Percentiles rank a stretch among this genome's conserved stretches.
Conservation (phyloP, 202 grass and related monocot species). For the Panicum hallii region DNA sequence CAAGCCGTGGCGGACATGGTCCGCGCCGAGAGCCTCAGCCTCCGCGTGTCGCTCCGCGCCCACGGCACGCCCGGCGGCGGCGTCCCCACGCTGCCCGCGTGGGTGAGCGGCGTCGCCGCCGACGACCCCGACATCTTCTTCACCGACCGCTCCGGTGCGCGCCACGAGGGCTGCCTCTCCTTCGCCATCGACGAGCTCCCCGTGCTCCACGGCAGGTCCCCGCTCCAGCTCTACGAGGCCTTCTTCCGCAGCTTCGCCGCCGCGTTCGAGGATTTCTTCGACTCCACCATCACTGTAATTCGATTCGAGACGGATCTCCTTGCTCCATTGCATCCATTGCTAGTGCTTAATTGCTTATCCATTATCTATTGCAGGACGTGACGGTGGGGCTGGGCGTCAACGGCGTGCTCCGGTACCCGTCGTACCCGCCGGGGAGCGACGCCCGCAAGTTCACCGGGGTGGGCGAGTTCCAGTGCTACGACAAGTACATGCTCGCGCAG, state of each 20-base stretch:
- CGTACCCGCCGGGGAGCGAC: constrained; percentile 57
- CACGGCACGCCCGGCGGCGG: constrained; percentile 49
- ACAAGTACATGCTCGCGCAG: constrained; percentile 74
- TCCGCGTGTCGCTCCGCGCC: constrained; percentile 67
- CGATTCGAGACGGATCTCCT: too few relatives aligned
- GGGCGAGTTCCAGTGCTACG: constrained; percentile 88
- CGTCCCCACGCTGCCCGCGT: constrained; percentile 50
- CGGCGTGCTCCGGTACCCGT: constrained; percentile 89
- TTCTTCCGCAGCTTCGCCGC: constrained; percentile 69
- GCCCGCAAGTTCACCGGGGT: constrained; percentile 55
- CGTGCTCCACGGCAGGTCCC: constrained; percentile 63
- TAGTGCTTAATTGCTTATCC: too few relatives aligned
- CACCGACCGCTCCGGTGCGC: constrained; percentile 48
- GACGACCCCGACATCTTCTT: constrained; percentile 75
- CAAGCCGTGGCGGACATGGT: constrained; percentile 72
- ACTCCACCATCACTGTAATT: constrained; percentile 62
- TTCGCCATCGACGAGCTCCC: constrained; percentile 80
- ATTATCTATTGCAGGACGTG: constrained; percentile 53
- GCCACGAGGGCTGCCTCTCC: constrained; percentile 69
- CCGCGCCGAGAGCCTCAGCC: constrained; percentile 61
- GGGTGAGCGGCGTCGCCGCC: constrained; percentile 51
- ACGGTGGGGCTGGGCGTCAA: constrained; percentile 73
- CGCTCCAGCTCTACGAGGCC: constrained; percentile 68
- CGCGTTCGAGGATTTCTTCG: constrained; percentile 66
- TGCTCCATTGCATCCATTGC: too few relatives aligned